phyloP scores from a whole-genome alignment of 306 rosid genomes.

The Quercus gilva region DNA sequence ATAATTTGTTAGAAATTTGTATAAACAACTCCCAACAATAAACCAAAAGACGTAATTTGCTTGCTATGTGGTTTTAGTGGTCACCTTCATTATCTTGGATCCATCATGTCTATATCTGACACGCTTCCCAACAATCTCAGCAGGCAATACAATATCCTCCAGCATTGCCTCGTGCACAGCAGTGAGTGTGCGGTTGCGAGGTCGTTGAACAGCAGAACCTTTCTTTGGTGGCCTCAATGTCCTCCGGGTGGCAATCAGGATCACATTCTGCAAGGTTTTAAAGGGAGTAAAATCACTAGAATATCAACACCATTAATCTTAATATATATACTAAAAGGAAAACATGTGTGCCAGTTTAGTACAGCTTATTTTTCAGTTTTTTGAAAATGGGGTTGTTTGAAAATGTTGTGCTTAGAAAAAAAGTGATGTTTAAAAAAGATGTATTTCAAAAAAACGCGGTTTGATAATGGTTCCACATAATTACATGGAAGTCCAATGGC shows the following conservation, averaged over 20 bases:
- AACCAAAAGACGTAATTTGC: background rate
- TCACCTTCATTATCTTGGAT: slow-evolving; percentile 82
- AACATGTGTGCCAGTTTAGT: background rate
- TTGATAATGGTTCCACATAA: background rate
- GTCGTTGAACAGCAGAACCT: slow-evolving; percentile 82
- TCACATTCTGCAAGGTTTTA: slow-evolving; percentile 51
- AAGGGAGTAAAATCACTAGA: background rate
- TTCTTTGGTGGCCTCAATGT: slow-evolving; percentile 87
- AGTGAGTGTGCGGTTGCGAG: slow-evolving; percentile 83
- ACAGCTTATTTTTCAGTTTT: no score
- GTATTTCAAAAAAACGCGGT: no score
- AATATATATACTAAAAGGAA: background rate
- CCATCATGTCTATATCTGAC: slow-evolving; percentile 69
- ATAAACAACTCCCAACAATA: background rate
- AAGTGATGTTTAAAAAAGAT: no score
- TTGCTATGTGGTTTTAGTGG: background rate
- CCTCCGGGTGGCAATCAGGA: slow-evolving; percentile 77
- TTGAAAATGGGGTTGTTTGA: no score
- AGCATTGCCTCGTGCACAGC: slow-evolving; percentile 88
- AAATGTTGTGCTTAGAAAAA: no score
- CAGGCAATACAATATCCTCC: slow-evolving; percentile 84
- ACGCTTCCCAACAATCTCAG: slow-evolving; percentile 95
- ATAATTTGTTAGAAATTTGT: background rate
- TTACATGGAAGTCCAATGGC: background rate
- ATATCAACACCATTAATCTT: background rate